Evolutionary conservation across 768 basidiomycete genomes (phyloP), one percentile per base, ranked within the genome.

Genomic region (Termitomyces sp.): DNA sequence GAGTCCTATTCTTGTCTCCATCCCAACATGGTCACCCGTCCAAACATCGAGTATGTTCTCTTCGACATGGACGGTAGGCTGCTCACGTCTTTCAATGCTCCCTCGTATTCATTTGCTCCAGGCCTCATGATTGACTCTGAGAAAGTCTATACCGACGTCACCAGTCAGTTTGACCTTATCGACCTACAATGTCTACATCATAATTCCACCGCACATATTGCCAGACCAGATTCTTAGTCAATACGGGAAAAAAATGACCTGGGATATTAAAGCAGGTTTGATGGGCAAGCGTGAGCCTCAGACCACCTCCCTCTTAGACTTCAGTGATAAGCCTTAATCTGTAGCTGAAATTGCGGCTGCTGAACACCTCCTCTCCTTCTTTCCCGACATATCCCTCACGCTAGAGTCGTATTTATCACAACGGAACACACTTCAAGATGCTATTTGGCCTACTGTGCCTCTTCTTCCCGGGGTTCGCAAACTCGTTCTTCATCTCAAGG

Each of bases 201-300:
- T 38, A 16, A 63, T 45, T 53, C 28, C 22, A 58, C 52, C 48
- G 33, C 36, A 22, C 33, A 18, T 28, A 28, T 62, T 50, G 20
- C 44, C 57, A 90, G 91, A 94, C 75, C 80, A 84, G 32, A 87
- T 93, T 55, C 83, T 96, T 20, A 84, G 79, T 18, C 79, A 78
- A 12, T 87, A 89, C 67, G 91, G 90, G 32, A 87, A 85, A 63
- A 75, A 83, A 63, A 91, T 94, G 88, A 90, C 90, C 3, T 93
- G 91, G 91, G 88, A 91, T 59, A 91, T 94, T 60, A 93, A 94
- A 69, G 87, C 90, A n/a, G 90, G 88, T 0, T 83, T 90, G 60
- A 94, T 94, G 92, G 92, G 92, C 58, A 91, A 89, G 78, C 84
- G 92, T 91, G 58, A 66, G 78, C 57, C 13, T 57, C 40, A 20